phyloP scores from a whole-genome alignment of 441 rosid species.

The Isatis lusitanica region DNA sequence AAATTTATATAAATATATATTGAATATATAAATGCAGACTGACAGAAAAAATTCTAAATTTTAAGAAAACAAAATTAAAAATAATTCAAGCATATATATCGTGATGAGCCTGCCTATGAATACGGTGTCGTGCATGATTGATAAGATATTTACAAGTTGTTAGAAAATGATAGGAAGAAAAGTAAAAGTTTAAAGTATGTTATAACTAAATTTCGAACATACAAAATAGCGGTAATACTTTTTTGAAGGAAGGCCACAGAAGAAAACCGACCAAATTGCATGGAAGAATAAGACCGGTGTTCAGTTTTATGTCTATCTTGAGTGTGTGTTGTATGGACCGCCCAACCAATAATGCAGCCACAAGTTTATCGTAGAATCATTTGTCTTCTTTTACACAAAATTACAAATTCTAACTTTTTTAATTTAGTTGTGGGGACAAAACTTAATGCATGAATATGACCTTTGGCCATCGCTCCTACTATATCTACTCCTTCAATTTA shows the following conservation, averaged over 20 bases:
- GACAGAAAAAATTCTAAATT: not conserved
- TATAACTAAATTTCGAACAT: too few relatives aligned
- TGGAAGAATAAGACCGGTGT: slow-evolving; percentile 35
- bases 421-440: slow-evolving; percentile 33
- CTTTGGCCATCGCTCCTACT: not conserved
- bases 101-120: slow-evolving; percentile 29
- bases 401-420: slow-evolving; percentile 43
- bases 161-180: slow-evolving; percentile 24
- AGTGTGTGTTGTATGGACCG: slow-evolving; percentile 47
- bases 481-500: slow-evolving; percentile 8
- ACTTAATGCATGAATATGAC: slow-evolving; percentile 34
- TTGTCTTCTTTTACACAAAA: slow-evolving; percentile 32
- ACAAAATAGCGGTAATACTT: not conserved
- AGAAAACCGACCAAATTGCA: slow-evolving; percentile 38
- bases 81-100: slow-evolving; percentile 2
- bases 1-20: too few relatives aligned
- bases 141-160: slow-evolving; percentile 27
- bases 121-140: slow-evolving; percentile 18
- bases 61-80: not conserved
- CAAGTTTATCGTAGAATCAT: slow-evolving; percentile 27
- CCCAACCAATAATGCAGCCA: slow-evolving; percentile 47
- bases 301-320: slow-evolving; percentile 17
- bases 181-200: not conserved
- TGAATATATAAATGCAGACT: not conserved
- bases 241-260: slow-evolving; percentile 9